phyloP scores from a whole-genome alignment of 495 filamentous ascomycete species.

The Glarea lozoyensis region DNA sequence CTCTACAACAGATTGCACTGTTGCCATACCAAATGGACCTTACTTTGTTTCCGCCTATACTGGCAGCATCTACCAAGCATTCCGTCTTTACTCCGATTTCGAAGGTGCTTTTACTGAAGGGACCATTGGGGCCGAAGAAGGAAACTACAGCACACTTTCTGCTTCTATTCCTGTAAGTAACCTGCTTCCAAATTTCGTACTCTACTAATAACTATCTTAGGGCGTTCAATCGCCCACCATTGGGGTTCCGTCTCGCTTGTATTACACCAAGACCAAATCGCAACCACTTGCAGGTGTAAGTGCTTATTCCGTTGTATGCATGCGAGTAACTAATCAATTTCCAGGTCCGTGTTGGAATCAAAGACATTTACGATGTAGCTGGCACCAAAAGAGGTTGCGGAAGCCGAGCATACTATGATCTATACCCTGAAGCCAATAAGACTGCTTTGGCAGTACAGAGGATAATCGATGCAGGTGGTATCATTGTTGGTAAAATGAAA shows the following conservation, averaged over 20 bases:
- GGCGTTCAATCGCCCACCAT: constrained; percentile 9
- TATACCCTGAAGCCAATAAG: constrained; percentile 34
- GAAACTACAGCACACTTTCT: constrained; percentile 1
- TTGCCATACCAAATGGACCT: constrained; percentile 18
- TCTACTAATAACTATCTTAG: neutral
- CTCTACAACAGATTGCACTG: neutral
- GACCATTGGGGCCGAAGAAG: neutral
- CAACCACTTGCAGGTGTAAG: constrained; percentile 35
- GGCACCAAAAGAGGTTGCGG: constrained; percentile 43
- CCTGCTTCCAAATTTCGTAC: neutral
- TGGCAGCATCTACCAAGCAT: constrained; percentile 34
- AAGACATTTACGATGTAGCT: constrained; percentile 48
- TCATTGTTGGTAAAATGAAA: constrained; percentile 49
- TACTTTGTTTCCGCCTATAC: constrained; percentile 26
- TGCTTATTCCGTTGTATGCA: neutral
- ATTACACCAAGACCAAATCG: constrained; percentile 27
- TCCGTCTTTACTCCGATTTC: constrained; percentile 35
- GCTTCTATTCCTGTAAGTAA: neutral
- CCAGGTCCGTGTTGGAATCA: constrained; percentile 40
- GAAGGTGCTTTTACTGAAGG: constrained; percentile 34
- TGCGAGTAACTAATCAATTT: neutral
- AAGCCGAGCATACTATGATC: constrained; percentile 42
- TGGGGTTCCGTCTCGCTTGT: constrained; percentile 45
- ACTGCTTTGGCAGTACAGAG: constrained; percentile 40
- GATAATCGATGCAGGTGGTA: constrained; percentile 46